phyloP scores from a whole-genome alignment of 208 protist species.

The Herpetomonas samuelpessoai region DNA sequence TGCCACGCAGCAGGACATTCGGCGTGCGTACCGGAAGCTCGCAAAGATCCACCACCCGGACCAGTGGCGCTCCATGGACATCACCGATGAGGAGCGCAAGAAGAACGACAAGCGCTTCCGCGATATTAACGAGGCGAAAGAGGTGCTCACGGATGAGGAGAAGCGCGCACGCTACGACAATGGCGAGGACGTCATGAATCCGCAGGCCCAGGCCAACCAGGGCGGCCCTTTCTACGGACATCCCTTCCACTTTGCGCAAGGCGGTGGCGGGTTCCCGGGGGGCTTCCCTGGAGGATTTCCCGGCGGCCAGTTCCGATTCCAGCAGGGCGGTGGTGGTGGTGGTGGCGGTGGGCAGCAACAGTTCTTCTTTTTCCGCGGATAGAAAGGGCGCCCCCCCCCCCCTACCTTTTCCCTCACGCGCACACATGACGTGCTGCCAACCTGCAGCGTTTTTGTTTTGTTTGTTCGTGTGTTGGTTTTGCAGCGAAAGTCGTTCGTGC shows the following conservation, averaged over 20 bases:
- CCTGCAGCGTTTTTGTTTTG: no score
- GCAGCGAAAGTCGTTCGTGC: no score
- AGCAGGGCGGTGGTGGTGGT: conserved; percentile 12
- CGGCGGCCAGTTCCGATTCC: no score
- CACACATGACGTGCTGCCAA: no score
- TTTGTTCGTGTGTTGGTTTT: no score
- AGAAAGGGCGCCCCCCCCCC: neutral
- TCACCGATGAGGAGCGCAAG: conserved; percentile 61
- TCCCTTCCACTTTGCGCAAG: conserved; percentile 37
- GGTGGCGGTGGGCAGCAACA: conserved; percentile 36
- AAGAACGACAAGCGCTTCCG: conserved; percentile 76
- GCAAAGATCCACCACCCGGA: conserved; percentile 90
- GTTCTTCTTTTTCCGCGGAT: conserved; percentile 45
- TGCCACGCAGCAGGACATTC: conserved; percentile 76
- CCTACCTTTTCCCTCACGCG: no score
- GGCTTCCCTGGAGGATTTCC: conserved; percentile 15
- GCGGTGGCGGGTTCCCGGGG: conserved; percentile 13
- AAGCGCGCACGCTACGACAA: conserved; percentile 86
- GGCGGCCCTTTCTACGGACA: conserved; percentile 63
- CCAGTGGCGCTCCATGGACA: conserved; percentile 72
- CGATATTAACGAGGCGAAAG: conserved; percentile 91
- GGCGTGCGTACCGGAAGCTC: conserved; percentile 87
- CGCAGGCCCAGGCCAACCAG: conserved; percentile 36
- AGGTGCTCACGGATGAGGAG: conserved; percentile 87
- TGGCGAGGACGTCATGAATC: conserved; percentile 86